A percentile compares a stretch with the other conserved stretches of the same genome.
phyloP scores from a whole-genome alignment of 257 asterid genomes.

The Solanum lignicaule region DNA sequence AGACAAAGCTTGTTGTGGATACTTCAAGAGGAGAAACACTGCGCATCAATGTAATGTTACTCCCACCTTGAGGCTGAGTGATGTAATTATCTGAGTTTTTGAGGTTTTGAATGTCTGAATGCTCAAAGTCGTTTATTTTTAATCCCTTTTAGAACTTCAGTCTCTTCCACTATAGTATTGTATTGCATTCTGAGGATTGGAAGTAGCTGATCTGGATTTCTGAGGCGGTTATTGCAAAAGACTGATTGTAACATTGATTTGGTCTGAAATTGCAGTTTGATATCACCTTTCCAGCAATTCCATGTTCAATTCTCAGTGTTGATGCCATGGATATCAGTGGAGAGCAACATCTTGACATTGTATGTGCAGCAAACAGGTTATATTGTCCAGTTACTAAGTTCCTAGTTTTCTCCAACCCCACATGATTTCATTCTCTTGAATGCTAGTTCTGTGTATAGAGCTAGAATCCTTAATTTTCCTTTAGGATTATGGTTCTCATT shows the following conservation, averaged over 20 bases:
- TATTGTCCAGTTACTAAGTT: background rate
- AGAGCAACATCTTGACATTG: conserved; percentile 97
- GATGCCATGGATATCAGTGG: conserved; percentile 99
- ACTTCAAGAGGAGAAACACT: conserved; percentile 98
- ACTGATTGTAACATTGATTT: conserved; percentile 16
- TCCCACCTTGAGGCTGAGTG: background rate
- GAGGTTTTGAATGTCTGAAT: background rate
- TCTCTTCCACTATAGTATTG: background rate
- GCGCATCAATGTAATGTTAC: conserved; percentile 68
- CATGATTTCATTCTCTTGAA: background rate
- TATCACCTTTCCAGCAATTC: conserved; percentile 92
- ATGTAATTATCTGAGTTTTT: background rate
- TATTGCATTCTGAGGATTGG: background rate
- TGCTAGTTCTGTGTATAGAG: background rate
- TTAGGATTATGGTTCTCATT: background rate
- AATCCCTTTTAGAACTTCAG: background rate
- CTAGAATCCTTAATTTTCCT: background rate
- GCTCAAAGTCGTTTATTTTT: background rate
- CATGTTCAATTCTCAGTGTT: conserved; percentile 86
- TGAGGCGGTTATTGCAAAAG: background rate
- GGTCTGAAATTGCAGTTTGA: conserved; percentile 75
- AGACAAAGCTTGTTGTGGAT: conserved; percentile 83
- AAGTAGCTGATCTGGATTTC: background rate
- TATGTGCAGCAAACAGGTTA: conserved; percentile 29
- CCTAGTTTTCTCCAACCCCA: background rate